Conservation (phyloP, 1,284 basidiomycete genomes). For the Cryptococcus sp. region DNA sequence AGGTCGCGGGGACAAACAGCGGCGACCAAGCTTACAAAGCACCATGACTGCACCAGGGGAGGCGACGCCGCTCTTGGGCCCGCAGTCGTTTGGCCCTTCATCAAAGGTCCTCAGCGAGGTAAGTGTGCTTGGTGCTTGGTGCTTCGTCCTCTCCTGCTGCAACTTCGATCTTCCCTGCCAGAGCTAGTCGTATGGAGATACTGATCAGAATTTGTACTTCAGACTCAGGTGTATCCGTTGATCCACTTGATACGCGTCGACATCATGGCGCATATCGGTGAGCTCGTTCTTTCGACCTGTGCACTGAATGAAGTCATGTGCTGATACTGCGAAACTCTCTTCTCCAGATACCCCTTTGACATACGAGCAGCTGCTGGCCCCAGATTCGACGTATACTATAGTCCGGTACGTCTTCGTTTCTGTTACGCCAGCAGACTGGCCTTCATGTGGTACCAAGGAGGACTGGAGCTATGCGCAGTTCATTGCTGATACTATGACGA, state of each 20-base stretch:
- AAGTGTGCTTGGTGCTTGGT: constrained; percentile 7
- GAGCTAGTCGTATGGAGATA: too few relatives aligned
- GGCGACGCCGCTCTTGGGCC: constrained; percentile 37
- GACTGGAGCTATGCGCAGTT: neutral
- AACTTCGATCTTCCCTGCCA: too few relatives aligned
- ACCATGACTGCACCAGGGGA: constrained; percentile 16
- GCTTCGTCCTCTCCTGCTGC: too few relatives aligned
- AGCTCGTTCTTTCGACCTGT: constrained; percentile 1
- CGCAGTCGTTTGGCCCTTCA: constrained; percentile 22
- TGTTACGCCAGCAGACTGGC: neutral
- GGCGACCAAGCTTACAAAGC: neutral
- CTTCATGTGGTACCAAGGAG: neutral
- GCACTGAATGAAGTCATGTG: too few relatives aligned
- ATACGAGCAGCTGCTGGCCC: constrained; percentile 72
- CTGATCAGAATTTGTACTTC: neutral
- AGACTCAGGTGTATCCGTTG: constrained; percentile 52
- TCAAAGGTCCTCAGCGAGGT: constrained; percentile 40
- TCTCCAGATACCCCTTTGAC: constrained; percentile 69
- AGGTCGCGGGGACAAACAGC: too few relatives aligned
- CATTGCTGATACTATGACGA: too few relatives aligned
- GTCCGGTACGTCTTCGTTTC: constrained; percentile 53
- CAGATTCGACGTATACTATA: constrained; percentile 84
- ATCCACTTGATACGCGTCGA: constrained; percentile 54
- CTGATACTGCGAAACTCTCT: too few relatives aligned
- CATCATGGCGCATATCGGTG: constrained; percentile 52